Evolutionary conservation across 2,329 filamentous ascomycete genomes (phyloP).

Genomic region (Colletotrichum sp.): DNA sequence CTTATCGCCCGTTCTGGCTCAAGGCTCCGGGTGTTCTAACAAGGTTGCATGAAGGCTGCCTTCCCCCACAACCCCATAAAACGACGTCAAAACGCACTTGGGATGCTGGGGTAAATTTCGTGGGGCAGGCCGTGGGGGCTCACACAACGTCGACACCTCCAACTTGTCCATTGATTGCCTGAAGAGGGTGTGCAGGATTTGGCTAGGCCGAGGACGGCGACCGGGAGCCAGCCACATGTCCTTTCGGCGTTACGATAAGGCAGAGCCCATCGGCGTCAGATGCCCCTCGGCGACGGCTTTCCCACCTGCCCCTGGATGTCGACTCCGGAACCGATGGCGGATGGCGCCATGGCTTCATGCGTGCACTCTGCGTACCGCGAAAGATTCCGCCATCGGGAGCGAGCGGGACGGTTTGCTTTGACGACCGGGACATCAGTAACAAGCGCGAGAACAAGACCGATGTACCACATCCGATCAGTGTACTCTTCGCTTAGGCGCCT

Average conservation of each 20-base stretch:
- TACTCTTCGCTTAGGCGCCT: background rate
- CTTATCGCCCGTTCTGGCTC: slow-evolving; percentile 1
- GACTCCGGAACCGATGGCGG: background rate
- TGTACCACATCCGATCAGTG: background rate
- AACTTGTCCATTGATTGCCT: background rate
- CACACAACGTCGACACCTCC: slow-evolving; percentile 3
- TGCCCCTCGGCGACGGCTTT: background rate
- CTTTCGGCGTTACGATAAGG: slow-evolving; percentile 10
- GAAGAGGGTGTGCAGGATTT: slow-evolving; percentile 7
- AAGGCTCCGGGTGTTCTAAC: slow-evolving; percentile 7
- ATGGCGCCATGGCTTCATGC: background rate
- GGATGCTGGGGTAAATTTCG: slow-evolving; percentile 12
- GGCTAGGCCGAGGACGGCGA: slow-evolving; percentile 1
- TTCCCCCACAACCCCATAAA: slow-evolving; percentile 22
- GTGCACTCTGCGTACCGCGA: background rate
- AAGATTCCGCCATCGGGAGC: background rate
- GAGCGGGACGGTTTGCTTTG: background rate
- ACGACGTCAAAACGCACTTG: slow-evolving; percentile 18
- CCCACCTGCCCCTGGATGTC: background rate
- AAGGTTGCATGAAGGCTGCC: slow-evolving; percentile 17
- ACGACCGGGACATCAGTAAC: background rate
- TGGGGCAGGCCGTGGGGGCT: slow-evolving; percentile 18
- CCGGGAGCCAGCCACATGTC: background rate
- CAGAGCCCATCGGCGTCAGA: background rate
- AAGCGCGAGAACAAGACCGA: background rate